Base-by-base conservation (phyloP, 2,329 filamentous ascomycete genomes). In the Arthrobotrys megalospora region DNA sequence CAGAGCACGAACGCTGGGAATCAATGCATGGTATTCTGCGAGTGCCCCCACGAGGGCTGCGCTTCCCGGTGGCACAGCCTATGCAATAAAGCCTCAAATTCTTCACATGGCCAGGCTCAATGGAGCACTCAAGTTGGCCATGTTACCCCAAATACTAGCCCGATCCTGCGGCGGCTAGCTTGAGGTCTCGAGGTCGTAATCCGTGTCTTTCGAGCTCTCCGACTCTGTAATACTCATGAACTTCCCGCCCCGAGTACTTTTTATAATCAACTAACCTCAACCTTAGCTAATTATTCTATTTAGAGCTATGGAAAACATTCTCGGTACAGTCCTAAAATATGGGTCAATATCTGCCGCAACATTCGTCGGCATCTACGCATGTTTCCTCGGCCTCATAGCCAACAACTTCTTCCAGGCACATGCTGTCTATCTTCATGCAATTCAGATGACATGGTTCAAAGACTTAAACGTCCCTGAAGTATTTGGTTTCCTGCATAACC, bases 391-490 rank as follows among this genome's bases (percentile, higher is more conserved):
- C 1, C 83, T 88, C 1, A 84, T 88, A 48, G 86, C 86, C 0
- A 84, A 81, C 0, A 64, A 86, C 8, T 84, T 81, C 19, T 83
- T 89, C 38, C 88, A 90, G 82, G 84, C 85, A 16, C 87, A 90
- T 80, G 87, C 86, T 32, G 87, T 90, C 24, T 90, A 90, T 80
- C 85, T 90, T 0, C 86, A 90, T 80, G 83, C 84, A 1, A 83
- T 89, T 6, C 86, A 86, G 5, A 85, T 88, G 81, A 89, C 88
- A 14, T 89, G 88, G 87, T 87, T 86, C 80, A 86, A 87, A 80
- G 85, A 88, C 76, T 83, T 88, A 14, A 84, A 88, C 80, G 79
- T 85, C 3, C 86, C 86, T 0, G 87, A 88, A 80, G 81, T 83
- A 45, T 88, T 85, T 83, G 84, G 86, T 2, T 88, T 88, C 69